Evolutionary conservation across 2,329 filamentous ascomycete species (phyloP).

Genomic region (Fusarium graminum): DNA sequence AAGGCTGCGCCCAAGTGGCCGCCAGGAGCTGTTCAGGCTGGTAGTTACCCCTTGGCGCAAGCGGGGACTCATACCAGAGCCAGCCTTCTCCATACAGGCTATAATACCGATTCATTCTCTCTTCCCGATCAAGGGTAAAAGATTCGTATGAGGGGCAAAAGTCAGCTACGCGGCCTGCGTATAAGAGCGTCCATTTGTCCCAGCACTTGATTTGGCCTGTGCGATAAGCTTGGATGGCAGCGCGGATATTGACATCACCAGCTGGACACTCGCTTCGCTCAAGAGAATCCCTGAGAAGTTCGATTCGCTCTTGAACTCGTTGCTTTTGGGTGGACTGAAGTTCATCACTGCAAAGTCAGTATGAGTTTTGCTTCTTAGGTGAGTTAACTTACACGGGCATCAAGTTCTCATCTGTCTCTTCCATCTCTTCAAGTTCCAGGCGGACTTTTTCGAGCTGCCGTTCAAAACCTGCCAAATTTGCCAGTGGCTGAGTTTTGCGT

Average conservation of each 20-base stretch:
- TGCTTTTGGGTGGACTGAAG: slow-evolving; percentile 44
- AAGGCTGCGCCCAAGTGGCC: slow-evolving; percentile 46
- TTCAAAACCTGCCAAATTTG: slow-evolving; percentile 43
- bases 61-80: slow-evolving; percentile 47
- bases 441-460: slow-evolving; percentile 28
- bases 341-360: slow-evolving; percentile 41
- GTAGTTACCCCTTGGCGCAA: slow-evolving; percentile 28
- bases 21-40: slow-evolving; percentile 41
- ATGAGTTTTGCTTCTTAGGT: no score
- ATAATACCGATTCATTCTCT: slow-evolving; percentile 44
- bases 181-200: slow-evolving; percentile 46
- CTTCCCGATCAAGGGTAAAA: slow-evolving; percentile 42
- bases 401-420: slow-evolving; percentile 43
- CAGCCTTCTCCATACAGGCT: slow-evolving; percentile 43
- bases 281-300: slow-evolving; percentile 21
- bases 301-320: slow-evolving; percentile 32
- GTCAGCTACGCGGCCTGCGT: slow-evolving; percentile 42
- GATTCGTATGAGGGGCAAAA: slow-evolving; percentile 43
- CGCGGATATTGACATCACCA: slow-evolving; percentile 36
- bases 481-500: slow-evolving; percentile 36
- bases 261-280: slow-evolving; percentile 20
- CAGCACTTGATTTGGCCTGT: slow-evolving; percentile 41
- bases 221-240: slow-evolving; percentile 42
- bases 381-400: slow-evolving; percentile 34
- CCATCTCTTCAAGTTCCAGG: slow-evolving; percentile 33